Base-by-base conservation (phyloP, 257 asterid species). In the Plantago major region DNA sequence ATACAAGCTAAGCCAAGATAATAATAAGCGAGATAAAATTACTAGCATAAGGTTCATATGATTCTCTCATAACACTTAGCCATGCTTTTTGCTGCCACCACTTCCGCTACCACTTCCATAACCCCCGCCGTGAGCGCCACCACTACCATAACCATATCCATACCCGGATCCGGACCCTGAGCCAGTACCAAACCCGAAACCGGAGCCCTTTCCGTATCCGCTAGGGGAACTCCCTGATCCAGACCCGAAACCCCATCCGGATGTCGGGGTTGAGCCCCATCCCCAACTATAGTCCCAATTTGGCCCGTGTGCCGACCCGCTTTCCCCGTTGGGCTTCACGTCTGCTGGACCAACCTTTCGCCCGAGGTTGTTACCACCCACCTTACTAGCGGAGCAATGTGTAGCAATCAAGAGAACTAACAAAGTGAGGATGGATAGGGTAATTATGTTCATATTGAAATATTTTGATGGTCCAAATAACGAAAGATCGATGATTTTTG, bases 161-260 rank as follows among this genome's bases (percentile, higher is more conserved):
- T 0, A 74, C 4, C 86, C 86, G 0, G 74, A 63, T 2, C 81
- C 78, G 0, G 81, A 72, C 4, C 84, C 82, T 0, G 73, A 65
- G 2, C 88, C 82, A 0, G 71, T 11, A 0, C 84, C 87, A 1
- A 62, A 66, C n/a, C 87, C 86, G 0, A 42, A 77, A 3, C 86
- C 83, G 0, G 51, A 75, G 1, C 87, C 83, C 48, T 78, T 65
- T 0, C 71, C 84, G 1, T 66, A 64, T n/a, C 88, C 85, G 8
- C 55, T 18, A 17, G 78, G 79, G 0, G 88, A 79, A 56, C 38
- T 79, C 0, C 85, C 81, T 2, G 85, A 79, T 12, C 88, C 88
- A 11, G 85, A 79, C 14, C 88, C 85, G n/a, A 69, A 79, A 28
- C 85, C 88, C 85, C 88, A 79, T n/a, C 83, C 88, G 9, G 81